phyloP scores from a whole-genome alignment of 2,329 filamentous ascomycete species.

The Aspergillus sp. region DNA sequence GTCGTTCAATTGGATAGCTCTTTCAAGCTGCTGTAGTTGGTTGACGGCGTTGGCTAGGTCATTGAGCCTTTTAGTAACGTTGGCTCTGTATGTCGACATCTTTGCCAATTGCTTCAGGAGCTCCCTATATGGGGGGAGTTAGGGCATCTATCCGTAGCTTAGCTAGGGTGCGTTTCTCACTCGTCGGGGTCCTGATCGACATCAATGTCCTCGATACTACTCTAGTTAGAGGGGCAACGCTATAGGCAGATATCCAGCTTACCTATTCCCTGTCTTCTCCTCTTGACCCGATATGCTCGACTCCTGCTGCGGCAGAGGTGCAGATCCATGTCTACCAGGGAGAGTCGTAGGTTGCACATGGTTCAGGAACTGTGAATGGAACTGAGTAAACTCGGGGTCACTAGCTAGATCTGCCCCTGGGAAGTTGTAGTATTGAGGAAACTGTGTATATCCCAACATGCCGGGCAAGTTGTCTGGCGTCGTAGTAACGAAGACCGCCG shows the following conservation, averaged over 20 bases:
- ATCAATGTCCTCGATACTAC: not conserved
- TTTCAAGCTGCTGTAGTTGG: conserved; percentile 3
- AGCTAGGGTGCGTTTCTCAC: not conserved
- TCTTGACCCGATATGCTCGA: not conserved
- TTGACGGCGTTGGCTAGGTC: not conserved
- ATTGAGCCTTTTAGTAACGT: not conserved
- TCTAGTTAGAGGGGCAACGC: not conserved
- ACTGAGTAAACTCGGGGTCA: not conserved
- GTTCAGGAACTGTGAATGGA: not conserved
- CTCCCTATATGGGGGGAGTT: not conserved
- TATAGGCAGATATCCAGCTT: not conserved
- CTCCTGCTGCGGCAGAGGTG: not conserved
- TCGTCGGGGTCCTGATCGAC: not conserved
- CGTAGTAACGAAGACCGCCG: not conserved
- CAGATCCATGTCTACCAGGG: not conserved
- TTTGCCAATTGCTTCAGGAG: not conserved
- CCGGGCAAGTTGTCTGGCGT: not conserved
- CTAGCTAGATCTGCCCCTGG: not conserved
- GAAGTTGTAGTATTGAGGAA: not conserved
- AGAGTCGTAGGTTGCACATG: not conserved
- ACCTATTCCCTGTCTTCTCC: not conserved
- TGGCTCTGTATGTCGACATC: not conserved
- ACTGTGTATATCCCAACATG: not conserved
- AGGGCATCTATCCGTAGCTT: not conserved
- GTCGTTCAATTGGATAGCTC: not conserved